A percentile compares a stretch with the other conserved stretches of the same genome.
phyloP scores from a whole-genome alignment of 257 asterid species.

The Plantago elongata region DNA sequence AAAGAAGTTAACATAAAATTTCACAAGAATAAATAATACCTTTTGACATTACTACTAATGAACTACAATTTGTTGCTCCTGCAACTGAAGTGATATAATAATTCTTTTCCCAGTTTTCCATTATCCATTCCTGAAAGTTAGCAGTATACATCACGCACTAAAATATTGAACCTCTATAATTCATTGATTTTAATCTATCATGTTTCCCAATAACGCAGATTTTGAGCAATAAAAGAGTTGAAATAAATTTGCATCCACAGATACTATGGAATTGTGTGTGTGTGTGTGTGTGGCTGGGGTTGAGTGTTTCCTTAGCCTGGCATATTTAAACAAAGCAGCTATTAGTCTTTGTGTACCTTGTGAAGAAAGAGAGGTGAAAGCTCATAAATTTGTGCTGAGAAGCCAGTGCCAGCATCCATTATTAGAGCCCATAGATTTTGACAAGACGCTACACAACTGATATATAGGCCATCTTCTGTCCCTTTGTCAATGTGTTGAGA shows the following conservation, averaged over 20 bases:
- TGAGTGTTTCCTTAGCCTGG: no score
- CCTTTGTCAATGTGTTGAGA: conserved; percentile 76
- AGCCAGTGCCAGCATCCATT: conserved; percentile 92
- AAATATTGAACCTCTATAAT: not conserved
- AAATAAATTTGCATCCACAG: no score
- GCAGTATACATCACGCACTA: not conserved
- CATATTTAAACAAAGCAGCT: no score
- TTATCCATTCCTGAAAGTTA: conserved; percentile 72
- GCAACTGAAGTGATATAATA: conserved; percentile 78
- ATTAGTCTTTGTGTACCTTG: conserved; percentile 41
- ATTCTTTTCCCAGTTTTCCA: conserved; percentile 81
- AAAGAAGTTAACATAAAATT: not conserved
- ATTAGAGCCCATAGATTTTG: conserved; percentile 76
- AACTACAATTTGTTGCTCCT: conserved; percentile 70
- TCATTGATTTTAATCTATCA: not conserved
- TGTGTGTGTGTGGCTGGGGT: no score
- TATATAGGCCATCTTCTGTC: conserved; percentile 59
- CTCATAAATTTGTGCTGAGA: conserved; percentile 53
- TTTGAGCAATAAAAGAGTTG: no score
- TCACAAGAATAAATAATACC: conserved; percentile 33
- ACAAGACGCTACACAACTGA: conserved; percentile 64
- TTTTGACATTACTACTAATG: conserved; percentile 84
- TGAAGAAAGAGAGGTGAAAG: conserved; percentile 62
- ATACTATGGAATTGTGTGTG: no score
- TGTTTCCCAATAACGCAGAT: not conserved